A percentile compares a stretch with the other conserved stretches of the same genome.
phyloP scores from a whole-genome alignment of 1,284 basidiomycete genomes.

The Rhizopogon parksii region DNA sequence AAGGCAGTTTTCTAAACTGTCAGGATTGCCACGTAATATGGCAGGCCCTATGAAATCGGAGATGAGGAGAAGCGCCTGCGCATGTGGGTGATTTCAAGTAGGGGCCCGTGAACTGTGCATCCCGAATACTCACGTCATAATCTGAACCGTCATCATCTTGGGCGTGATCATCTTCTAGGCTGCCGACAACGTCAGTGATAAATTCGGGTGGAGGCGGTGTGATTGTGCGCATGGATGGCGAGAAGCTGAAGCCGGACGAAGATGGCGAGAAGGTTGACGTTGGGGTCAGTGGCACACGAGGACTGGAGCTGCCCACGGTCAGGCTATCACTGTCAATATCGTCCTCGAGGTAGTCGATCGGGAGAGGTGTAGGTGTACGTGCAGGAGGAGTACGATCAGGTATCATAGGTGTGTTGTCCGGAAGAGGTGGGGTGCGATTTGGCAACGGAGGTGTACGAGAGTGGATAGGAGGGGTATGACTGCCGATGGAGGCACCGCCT shows the following conservation, averaged over 20 bases:
- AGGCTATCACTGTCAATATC: constrained; percentile 26
- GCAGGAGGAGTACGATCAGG: constrained; percentile 2
- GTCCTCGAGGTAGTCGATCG: constrained; percentile 5
- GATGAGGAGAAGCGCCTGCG: constrained; percentile 27
- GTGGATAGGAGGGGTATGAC: neutral
- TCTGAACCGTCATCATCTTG: constrained; percentile 26
- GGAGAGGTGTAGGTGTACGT: neutral
- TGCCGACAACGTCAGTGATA: constrained; percentile 21
- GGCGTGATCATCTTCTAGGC: constrained; percentile 19
- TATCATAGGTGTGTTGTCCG: constrained; percentile 6
- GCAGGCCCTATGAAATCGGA: constrained; percentile 26
- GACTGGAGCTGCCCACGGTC: constrained; percentile 20
- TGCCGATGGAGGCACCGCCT: neutral
- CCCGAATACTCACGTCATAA: constrained; percentile 28
- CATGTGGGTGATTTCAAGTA: constrained; percentile 19
- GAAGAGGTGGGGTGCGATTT: constrained; percentile 1
- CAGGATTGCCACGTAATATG: constrained; percentile 14
- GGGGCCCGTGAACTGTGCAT: constrained; percentile 12
- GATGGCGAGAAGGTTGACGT: constrained; percentile 24
- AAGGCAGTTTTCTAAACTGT: constrained; percentile 31
- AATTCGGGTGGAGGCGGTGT: constrained; percentile 22
- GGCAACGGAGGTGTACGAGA: neutral
- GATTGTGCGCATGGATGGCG: constrained; percentile 5
- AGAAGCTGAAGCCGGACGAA: constrained; percentile 23
- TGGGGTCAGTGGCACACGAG: constrained; percentile 27